These are phyloP conservation scores for Cyberlindnera petersonii DNA, from an alignment of 805 yeast genomes.

Conservation along the genomic window DNA sequence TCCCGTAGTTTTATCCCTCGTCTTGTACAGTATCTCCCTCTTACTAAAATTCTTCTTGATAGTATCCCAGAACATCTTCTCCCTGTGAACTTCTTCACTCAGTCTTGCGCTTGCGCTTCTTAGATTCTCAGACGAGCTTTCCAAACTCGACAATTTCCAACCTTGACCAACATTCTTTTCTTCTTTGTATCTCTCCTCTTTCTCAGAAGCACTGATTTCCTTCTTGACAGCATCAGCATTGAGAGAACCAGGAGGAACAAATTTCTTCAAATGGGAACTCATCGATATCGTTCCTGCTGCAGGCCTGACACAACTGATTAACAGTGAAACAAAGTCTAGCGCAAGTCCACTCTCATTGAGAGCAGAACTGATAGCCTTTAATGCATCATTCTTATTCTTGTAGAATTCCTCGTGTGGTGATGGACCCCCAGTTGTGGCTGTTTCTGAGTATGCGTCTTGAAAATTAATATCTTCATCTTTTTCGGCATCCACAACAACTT, in stretches of 20 bases:
- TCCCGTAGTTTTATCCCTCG: constrained; percentile 51
- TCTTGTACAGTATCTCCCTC: constrained; percentile 65
- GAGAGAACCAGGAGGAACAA: constrained; percentile 72
- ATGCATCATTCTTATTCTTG: constrained; percentile 48
- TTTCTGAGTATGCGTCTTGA: constrained; percentile 15
- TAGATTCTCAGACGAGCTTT: constrained; percentile 49
- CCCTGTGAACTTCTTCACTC: constrained; percentile 52
- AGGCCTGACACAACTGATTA: constrained; percentile 77
- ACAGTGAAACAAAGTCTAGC: constrained; percentile 78
- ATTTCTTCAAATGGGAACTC: constrained; percentile 76
- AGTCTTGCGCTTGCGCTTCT: constrained; percentile 49
- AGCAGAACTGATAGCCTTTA: constrained; percentile 57
- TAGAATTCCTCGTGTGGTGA: constrained; percentile 41
- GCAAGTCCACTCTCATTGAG: constrained; percentile 86
- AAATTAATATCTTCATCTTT: constrained; percentile 12
- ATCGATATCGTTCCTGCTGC: constrained; percentile 83
- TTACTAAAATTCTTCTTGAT: constrained; percentile 25
- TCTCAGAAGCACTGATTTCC: constrained; percentile 21
- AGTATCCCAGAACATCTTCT: constrained; percentile 64
- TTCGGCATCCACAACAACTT: constrained; percentile 6
- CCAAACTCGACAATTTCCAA: constrained; percentile 77
- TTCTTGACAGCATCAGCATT: constrained; percentile 38
- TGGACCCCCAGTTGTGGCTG: constrained; percentile 23
- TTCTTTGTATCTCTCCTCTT: constrained; percentile 20
- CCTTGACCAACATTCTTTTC: constrained; percentile 43